Percentiles rank a stretch among this genome's conserved stretches.
Evolutionary conservation across 345 rosid species (phyloP).

Genomic region (Hypericum perforatum): DNA sequence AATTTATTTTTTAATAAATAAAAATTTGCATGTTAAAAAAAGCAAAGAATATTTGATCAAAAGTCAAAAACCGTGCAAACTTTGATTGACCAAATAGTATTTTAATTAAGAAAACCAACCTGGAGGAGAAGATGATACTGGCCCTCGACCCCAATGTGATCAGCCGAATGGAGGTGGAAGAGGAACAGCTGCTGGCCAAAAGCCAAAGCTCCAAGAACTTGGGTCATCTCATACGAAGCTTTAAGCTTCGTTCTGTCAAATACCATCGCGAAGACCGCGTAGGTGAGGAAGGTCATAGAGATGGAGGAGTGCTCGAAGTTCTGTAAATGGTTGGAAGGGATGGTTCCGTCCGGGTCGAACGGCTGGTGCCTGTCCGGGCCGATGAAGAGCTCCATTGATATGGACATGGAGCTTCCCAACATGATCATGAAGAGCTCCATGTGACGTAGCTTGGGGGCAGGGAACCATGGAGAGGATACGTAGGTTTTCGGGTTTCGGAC

Average conservation of each 20-base stretch:
- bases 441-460: background rate
- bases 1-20: too few relatives aligned
- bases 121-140: background rate
- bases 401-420: background rate
- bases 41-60: too few relatives aligned
- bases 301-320: background rate
- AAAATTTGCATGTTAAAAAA: too few relatives aligned
- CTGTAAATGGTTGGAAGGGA: background rate
- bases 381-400: background rate
- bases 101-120: too few relatives aligned
- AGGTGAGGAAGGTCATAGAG: background rate
- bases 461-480: background rate
- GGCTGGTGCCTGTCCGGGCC: background rate
- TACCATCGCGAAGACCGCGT: background rate
- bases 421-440: background rate
- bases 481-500: background rate
- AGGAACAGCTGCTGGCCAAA: background rate
- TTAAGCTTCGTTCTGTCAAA: background rate
- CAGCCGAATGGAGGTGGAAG: background rate
- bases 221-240: background rate
- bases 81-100: too few relatives aligned
- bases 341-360: slow-evolving; percentile 1
- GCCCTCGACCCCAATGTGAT: background rate
- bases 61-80: too few relatives aligned
- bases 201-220: background rate